Evolutionary conservation across 345 rosid genomes (phyloP).

Genomic region (Corchorus capsularis): DNA sequence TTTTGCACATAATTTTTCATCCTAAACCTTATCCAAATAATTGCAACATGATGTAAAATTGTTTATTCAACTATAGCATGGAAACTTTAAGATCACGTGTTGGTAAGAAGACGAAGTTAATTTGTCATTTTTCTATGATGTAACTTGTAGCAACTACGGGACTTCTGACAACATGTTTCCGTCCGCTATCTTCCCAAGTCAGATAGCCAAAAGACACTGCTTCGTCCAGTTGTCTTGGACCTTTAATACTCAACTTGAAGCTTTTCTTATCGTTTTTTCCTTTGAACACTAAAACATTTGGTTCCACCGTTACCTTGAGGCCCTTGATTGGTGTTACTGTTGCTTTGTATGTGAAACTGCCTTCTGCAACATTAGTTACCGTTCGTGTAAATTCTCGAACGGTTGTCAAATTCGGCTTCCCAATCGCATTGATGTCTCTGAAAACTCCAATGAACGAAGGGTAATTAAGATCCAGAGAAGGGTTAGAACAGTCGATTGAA

Average conservation of each 20-base stretch:
- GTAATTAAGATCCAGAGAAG: slow-evolving; percentile 54
- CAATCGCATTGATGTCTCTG: background rate
- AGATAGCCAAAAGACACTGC: slow-evolving; percentile 38
- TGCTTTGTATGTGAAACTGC: slow-evolving; percentile 34
- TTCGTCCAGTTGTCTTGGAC: slow-evolving; percentile 23
- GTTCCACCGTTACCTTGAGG: slow-evolving; percentile 35
- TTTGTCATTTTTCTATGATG: slow-evolving; percentile 4
- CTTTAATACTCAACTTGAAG: slow-evolving; percentile 43
- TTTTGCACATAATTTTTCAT: background rate
- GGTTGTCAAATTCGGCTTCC: background rate
- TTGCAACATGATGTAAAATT: background rate
- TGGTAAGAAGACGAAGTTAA: background rate
- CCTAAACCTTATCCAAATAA: background rate
- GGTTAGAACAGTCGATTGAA: slow-evolving; percentile 37
- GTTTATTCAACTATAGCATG: background rate
- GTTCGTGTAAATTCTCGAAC: slow-evolving; percentile 48
- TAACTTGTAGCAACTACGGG: slow-evolving; percentile 42
- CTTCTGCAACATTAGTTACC: slow-evolving; percentile 54
- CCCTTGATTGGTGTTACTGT: slow-evolving; percentile 32
- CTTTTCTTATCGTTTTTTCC: slow-evolving; percentile 43
- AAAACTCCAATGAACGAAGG: slow-evolving; percentile 58
- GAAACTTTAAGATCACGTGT: background rate
- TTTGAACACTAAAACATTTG: slow-evolving; percentile 42
- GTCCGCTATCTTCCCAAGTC: slow-evolving; percentile 45
- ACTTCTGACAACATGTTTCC: slow-evolving; percentile 47